These are phyloP conservation scores for Hymenoscyphus salicellus DNA, from an alignment of 2,329 filamentous ascomycete species.

Conservation along the genomic window DNA sequence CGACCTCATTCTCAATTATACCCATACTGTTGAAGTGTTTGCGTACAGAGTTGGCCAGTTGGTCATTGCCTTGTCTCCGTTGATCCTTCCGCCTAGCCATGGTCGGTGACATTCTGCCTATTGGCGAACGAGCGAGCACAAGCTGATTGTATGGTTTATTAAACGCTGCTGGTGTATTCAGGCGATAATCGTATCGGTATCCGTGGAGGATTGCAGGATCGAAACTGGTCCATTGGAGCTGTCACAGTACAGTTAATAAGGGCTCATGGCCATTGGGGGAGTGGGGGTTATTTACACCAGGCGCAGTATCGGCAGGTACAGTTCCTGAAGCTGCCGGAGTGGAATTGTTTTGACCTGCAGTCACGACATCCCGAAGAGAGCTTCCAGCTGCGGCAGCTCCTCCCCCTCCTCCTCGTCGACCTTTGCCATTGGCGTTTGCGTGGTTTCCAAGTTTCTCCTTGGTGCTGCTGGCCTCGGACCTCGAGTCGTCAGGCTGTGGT, in stretches of 20 bases:
- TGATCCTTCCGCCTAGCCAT: conserved; percentile 66
- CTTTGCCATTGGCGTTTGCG: conserved; percentile 32
- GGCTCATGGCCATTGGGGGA: neutral
- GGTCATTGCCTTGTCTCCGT: conserved; percentile 67
- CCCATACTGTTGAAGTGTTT: conserved; percentile 82
- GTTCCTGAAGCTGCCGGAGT: conserved; percentile 17
- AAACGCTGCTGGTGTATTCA: conserved; percentile 70
- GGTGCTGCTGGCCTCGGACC: conserved; percentile 38
- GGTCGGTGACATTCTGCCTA: conserved; percentile 71
- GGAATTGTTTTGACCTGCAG: conserved; percentile 20
- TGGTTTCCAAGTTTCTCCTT: conserved; percentile 34
- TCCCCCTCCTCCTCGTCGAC: conserved; percentile 28
- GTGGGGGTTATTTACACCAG: conserved; percentile 28
- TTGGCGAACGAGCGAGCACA: conserved; percentile 60
- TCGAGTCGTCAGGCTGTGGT: conserved; percentile 36
- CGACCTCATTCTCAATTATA: conserved; percentile 77
- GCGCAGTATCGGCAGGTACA: conserved; percentile 24
- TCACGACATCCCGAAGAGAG: conserved; percentile 33
- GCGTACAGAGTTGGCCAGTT: conserved; percentile 67
- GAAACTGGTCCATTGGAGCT: conserved; percentile 66
- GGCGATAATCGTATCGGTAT: conserved; percentile 71
- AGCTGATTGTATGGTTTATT: conserved; percentile 59
- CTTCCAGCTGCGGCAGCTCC: conserved; percentile 26
- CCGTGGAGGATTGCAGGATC: conserved; percentile 66
- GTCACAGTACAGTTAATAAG: neutral